phyloP scores from a whole-genome alignment of 2,329 filamentous ascomycete species.

The Penicillium sumatraense region DNA sequence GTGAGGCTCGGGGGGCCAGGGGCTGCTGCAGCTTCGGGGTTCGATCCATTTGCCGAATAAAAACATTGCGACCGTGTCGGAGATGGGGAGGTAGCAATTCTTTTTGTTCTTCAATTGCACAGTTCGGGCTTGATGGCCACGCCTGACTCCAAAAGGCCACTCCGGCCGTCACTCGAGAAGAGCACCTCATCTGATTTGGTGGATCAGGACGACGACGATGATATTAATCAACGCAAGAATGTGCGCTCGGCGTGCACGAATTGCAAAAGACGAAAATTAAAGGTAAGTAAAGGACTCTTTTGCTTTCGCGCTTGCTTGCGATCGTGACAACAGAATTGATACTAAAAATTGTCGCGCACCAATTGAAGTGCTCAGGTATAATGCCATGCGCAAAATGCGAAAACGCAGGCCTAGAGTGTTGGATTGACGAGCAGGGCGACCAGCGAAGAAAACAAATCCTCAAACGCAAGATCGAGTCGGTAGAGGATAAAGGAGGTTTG shows the following conservation, averaged over 20 bases:
- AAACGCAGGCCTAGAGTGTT: not conserved
- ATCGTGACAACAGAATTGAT: not conserved
- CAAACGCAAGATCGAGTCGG: constrained; percentile 27
- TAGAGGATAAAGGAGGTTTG: constrained; percentile 32
- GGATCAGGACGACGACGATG: too few relatives aligned
- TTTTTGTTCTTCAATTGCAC: not conserved
- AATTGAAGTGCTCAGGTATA: not conserved
- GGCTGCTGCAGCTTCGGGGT: not conserved
- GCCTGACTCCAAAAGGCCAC: not conserved
- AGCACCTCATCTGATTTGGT: not conserved
- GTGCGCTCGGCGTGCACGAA: constrained; percentile 28
- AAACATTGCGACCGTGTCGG: not conserved
- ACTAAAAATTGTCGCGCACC: not conserved
- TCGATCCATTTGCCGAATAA: not conserved
- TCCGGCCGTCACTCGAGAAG: not conserved
- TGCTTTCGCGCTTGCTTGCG: not conserved
- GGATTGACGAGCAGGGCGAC: constrained; percentile 1
- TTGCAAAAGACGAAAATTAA: constrained; percentile 33
- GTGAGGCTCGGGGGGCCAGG: not conserved
- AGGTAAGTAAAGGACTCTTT: constrained; percentile 18
- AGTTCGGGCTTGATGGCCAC: not conserved
- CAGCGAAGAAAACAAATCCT: constrained; percentile 20
- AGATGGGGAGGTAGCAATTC: not conserved
- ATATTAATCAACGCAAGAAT: constrained; percentile 23
- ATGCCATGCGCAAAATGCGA: not conserved